Conservation (phyloP, 1,284 basidiomycete species). For the Ustilago tritici region DNA sequence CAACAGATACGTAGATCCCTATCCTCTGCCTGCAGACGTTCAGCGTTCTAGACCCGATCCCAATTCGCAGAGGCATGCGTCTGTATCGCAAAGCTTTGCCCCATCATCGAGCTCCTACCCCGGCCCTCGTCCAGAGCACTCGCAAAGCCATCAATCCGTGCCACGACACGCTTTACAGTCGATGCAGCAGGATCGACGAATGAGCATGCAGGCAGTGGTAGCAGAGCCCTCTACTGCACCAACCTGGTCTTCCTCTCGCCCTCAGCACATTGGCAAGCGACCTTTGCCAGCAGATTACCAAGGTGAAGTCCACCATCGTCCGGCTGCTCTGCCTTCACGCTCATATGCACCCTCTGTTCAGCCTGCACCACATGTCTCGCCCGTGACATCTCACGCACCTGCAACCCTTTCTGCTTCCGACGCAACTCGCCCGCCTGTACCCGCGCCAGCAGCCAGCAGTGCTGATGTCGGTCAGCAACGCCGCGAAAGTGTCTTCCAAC, state of each 20-base stretch:
- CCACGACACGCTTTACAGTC: constrained; percentile 6
- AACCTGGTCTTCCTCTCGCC: background rate
- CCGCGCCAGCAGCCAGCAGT: background rate
- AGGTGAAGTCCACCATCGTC: background rate
- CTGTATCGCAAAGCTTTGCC: background rate
- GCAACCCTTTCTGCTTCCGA: background rate
- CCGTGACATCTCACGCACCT: background rate
- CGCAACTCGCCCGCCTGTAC: background rate
- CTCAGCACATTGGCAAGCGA: constrained; percentile 12
- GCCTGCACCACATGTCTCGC: background rate
- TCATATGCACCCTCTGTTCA: background rate
- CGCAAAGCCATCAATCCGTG: background rate
- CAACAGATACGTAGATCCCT: background rate
- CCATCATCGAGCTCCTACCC: background rate
- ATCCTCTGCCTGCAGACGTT: background rate
- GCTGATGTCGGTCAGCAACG: background rate
- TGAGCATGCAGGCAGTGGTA: background rate
- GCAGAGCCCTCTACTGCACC: background rate
- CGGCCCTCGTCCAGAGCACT: constrained; percentile 6
- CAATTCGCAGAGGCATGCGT: background rate
- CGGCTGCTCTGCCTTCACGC: background rate
- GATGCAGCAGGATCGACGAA: constrained; percentile 1
- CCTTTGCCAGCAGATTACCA: constrained; percentile 11
- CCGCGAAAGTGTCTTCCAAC: background rate
- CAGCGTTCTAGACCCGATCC: background rate